phyloP scores from a whole-genome alignment of 2,329 filamentous ascomycete genomes.

The Xylaria sp. region DNA sequence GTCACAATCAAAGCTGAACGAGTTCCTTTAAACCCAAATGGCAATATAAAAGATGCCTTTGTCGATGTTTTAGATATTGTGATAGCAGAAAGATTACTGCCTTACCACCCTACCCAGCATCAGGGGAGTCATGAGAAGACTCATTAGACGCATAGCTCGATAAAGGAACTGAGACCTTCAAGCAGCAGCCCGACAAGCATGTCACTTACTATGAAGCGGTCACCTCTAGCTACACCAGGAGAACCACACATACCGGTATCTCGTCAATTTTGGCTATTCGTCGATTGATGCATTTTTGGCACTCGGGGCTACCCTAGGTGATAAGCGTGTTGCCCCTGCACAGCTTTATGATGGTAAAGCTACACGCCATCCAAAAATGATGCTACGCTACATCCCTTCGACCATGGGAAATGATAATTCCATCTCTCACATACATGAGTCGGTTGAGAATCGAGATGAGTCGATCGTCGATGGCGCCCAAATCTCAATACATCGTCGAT shows the following conservation, averaged over 20 bases:
- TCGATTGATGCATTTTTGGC: conserved; percentile 5
- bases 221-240: not conserved
- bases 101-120: not conserved
- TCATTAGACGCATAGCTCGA: not conserved
- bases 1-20: conserved; percentile 21
- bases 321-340: not conserved
- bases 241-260: not conserved
- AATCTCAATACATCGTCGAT: not conserved
- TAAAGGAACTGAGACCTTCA: not conserved
- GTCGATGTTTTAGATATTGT: conserved; percentile 17
- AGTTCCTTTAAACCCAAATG: not conserved
- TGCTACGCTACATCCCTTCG: not conserved
- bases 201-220: not conserved
- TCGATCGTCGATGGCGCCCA: no score
- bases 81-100: conserved; percentile 5
- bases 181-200: no score
- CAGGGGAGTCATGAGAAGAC: not conserved
- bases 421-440: not conserved
- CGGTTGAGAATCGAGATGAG: not conserved
- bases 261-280: not conserved
- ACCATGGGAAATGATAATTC: not conserved
- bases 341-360: not conserved
- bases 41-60: not conserved
- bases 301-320: not conserved
- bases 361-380: not conserved